Conservation (phyloP, 1,284 basidiomycete species). For the Irpex sp. region DNA sequence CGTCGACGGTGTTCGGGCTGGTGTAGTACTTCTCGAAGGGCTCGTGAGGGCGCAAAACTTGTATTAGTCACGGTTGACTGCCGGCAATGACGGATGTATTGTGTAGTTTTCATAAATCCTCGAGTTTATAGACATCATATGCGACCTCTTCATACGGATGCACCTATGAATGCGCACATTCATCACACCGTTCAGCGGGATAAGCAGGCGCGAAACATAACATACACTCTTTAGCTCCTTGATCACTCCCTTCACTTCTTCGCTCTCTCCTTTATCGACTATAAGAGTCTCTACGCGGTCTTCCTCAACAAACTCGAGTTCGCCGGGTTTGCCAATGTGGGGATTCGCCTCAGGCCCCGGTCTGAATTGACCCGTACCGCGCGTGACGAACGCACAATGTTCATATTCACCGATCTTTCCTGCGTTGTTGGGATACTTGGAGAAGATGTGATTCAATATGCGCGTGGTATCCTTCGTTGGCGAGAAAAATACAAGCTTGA, state of each 20-base stretch:
- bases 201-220: slow-evolving; percentile 3
- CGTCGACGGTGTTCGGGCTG: slow-evolving; percentile 37
- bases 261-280: slow-evolving; percentile 32
- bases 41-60: slow-evolving; percentile 21
- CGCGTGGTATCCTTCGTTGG: slow-evolving; percentile 36
- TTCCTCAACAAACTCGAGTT: slow-evolving; percentile 47
- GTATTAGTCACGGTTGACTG: not conserved
- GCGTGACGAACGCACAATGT: slow-evolving; percentile 48
- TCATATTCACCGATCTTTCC: slow-evolving; percentile 45
- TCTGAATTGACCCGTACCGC: slow-evolving; percentile 50
- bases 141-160: slow-evolving; percentile 59
- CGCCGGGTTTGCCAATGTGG: slow-evolving; percentile 36
- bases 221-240: slow-evolving; percentile 44
- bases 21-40: slow-evolving; percentile 21
- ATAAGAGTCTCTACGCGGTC: slow-evolving; percentile 53
- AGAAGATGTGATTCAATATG: slow-evolving; percentile 42
- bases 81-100: not conserved
- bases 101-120: slow-evolving; percentile 32
- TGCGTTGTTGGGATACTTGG: slow-evolving; percentile 37
- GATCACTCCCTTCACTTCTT: slow-evolving; percentile 38
- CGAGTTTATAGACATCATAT: slow-evolving; percentile 51
- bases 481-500: slow-evolving; percentile 42
- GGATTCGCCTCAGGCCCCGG: slow-evolving; percentile 41
- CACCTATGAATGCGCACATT: slow-evolving; percentile 28
- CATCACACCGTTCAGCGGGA: not conserved